Evolutionary conservation across 768 basidiomycete genomes (phyloP).

Genomic region (Exsudoporus frostii): DNA sequence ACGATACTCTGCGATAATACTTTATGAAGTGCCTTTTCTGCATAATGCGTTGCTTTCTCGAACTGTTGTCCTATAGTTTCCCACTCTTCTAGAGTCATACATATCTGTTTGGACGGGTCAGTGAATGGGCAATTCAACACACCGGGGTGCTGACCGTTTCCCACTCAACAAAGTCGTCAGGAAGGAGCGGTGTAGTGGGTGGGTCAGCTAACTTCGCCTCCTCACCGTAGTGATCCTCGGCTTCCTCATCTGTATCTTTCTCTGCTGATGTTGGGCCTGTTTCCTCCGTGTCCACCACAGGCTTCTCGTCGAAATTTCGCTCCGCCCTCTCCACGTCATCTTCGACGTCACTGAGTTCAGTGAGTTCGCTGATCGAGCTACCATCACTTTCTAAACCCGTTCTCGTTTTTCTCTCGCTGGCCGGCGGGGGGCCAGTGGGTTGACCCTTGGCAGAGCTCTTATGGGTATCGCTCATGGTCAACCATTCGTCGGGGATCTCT

Average conservation of each 20-base stretch:
- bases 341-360: conserved; percentile 59
- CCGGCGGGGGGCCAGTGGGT: conserved; percentile 4
- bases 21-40: conserved; percentile 78
- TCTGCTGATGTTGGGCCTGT: not conserved
- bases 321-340: conserved; percentile 24
- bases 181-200: conserved; percentile 23
- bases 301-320: not conserved
- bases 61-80: conserved; percentile 74
- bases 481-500: conserved; percentile 75
- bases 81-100: conserved; percentile 83
- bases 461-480: conserved; percentile 22
- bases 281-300: conserved; percentile 1
- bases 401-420: conserved; percentile 27
- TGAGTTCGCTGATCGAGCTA: conserved; percentile 69
- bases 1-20: conserved; percentile 62
- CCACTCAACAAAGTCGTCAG: conserved; percentile 78
- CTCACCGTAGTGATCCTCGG: conserved; percentile 2
- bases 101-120: conserved; percentile 52
- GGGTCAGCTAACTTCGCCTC: not conserved
- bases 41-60: conserved; percentile 69
- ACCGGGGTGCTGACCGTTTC: conserved; percentile 64
- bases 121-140: not conserved
- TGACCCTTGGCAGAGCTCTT: conserved; percentile 13
- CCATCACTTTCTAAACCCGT: conserved; percentile 62
- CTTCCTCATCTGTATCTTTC: not conserved